Conservation (phyloP, 2,329 filamentous ascomycete genomes). For the Colletotrichum sp. region DNA sequence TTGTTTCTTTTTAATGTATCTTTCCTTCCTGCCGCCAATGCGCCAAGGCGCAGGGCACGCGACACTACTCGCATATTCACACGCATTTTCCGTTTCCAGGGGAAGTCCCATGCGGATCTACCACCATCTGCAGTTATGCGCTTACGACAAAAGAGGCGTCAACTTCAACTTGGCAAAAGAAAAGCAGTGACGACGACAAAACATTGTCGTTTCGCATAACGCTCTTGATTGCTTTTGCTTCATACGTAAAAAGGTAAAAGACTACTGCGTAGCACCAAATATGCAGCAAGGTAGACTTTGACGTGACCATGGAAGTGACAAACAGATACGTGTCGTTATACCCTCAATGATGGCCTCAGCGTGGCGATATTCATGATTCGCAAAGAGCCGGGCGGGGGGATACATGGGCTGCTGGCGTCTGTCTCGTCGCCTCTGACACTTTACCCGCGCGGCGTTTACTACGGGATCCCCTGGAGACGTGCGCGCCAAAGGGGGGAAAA, state of each 20-base stretch:
- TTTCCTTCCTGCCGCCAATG: not conserved
- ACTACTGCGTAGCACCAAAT: not conserved
- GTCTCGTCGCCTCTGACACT: not conserved
- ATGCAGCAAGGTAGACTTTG: not conserved
- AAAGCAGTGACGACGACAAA: not conserved
- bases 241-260: not conserved
- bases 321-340: not conserved
- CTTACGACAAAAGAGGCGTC: not conserved
- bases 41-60: not conserved
- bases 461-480: not conserved
- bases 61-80: not conserved
- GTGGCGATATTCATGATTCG: not conserved
- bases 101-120: conserved; percentile 1
- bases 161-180: not conserved
- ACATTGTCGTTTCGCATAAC: not conserved
- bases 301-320: not conserved
- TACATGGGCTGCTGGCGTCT: not conserved
- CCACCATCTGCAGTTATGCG: not conserved
- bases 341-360: not conserved
- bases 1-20: not conserved
- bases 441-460: not conserved
- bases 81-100: not conserved
- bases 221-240: not conserved
- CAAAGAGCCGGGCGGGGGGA: not conserved
- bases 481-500: not conserved